Evolutionary conservation across 192 early-diverging fungal genomes (phyloP).

Genomic region (Dissophora globulifera): DNA sequence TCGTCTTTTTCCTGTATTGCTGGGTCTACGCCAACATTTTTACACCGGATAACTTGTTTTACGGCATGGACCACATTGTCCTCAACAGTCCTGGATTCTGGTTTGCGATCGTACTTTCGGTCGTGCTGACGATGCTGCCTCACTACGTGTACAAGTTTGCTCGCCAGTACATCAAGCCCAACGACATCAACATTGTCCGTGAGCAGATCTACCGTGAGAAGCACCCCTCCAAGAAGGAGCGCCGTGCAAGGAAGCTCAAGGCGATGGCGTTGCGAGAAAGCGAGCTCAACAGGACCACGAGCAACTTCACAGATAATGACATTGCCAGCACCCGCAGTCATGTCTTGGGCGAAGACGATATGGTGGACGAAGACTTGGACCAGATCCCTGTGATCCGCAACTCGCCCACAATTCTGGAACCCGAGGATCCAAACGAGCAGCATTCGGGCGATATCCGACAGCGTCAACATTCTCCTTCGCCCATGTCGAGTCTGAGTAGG

Average conservation of each 20-base stretch:
- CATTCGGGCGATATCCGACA: constrained; percentile 44
- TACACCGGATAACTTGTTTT: constrained; percentile 58
- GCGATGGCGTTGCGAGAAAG: constrained; percentile 26
- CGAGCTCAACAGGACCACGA: constrained; percentile 24
- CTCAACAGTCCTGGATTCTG: constrained; percentile 76
- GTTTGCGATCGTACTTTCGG: constrained; percentile 68
- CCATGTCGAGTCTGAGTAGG: constrained; percentile 30
- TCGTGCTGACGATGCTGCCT: constrained; percentile 77
- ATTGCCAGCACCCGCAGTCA: constrained; percentile 20
- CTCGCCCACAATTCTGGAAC: constrained; percentile 43
- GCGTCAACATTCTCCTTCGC: constrained; percentile 34
- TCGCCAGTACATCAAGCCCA: constrained; percentile 77
- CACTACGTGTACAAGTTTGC: constrained; percentile 74
- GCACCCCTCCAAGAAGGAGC: constrained; percentile 51
- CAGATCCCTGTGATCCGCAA: constrained; percentile 45
- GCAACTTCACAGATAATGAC: constrained; percentile 25
- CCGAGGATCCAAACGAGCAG: constrained; percentile 38
- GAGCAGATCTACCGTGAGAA: constrained; percentile 69
- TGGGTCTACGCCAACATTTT: constrained; percentile 55
- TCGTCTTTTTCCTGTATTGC: constrained; percentile 52
- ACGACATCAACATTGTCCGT: constrained; percentile 86
- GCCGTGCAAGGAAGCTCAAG: constrained; percentile 44
- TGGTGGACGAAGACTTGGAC: constrained; percentile 42
- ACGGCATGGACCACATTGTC: constrained; percentile 66
- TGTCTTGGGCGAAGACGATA: constrained; percentile 35